These are phyloP conservation scores for Ogataea pignaliae DNA, from an alignment of 805 yeast genomes.

Conservation along the genomic window DNA sequence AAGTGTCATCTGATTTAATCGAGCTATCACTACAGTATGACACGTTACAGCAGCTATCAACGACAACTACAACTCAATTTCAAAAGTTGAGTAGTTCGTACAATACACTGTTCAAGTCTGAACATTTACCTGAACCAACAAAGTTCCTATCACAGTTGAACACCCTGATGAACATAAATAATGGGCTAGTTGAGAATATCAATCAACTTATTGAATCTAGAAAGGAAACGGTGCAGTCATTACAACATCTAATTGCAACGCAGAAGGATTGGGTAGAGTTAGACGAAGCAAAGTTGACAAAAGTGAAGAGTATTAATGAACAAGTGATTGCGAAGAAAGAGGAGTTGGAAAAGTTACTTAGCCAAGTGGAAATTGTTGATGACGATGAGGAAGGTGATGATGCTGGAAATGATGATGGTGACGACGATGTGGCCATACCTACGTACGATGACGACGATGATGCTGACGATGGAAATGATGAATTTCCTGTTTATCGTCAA, in stretches of 20 bases:
- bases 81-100: slow-evolving; percentile 20
- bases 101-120: slow-evolving; percentile 23
- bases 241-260: slow-evolving; percentile 24
- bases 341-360: slow-evolving; percentile 24
- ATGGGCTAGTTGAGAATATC: slow-evolving; percentile 9
- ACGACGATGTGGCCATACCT: slow-evolving; percentile 10
- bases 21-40: slow-evolving; percentile 21
- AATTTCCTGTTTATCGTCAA: slow-evolving; percentile 8
- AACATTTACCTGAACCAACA: slow-evolving; percentile 29
- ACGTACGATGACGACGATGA: slow-evolving; percentile 14
- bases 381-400: slow-evolving; percentile 13
- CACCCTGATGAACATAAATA: slow-evolving; percentile 11
- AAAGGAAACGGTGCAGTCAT: slow-evolving; percentile 18
- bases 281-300: slow-evolving; percentile 19
- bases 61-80: slow-evolving; percentile 15
- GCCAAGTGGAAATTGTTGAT: slow-evolving; percentile 5
- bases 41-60: slow-evolving; percentile 18
- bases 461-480: slow-evolving; percentile 14
- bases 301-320: slow-evolving; percentile 13
- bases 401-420: slow-evolving; percentile 20
- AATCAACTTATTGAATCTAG: slow-evolving; percentile 17
- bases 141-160: slow-evolving; percentile 23
- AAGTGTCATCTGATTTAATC: slow-evolving; percentile 23
- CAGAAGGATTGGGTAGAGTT: slow-evolving; percentile 29
- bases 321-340: slow-evolving; percentile 16